Evolutionary conservation across 108 stramenopile species (phyloP), one percentile per base, ranked within the genome.

Genomic region (Thalassiosira profunda): DNA sequence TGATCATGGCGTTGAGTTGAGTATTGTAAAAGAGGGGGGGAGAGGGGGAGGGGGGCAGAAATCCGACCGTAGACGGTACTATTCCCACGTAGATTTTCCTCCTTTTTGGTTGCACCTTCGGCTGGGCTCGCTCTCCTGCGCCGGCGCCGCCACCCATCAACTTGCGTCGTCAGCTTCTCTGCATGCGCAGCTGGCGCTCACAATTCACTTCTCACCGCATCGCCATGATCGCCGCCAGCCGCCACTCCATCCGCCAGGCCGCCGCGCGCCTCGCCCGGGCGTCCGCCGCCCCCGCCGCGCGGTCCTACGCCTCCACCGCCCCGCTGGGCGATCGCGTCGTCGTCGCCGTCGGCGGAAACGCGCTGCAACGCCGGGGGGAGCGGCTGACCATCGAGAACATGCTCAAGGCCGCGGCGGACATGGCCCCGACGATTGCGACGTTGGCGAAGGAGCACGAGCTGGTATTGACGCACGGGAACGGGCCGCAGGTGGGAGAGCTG

Each of bases 401-500:
- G 86, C 79, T 91, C 80, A 92, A 92, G 78, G 91, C 91, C 30
- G 87, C 88, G 1, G 86, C 88, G 31, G 83, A 86, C 14, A 90
- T 92, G 88, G 91, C 87, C 11, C 91, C 91, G 4, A 82, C 84
- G 14, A 78, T 92, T 44, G 81, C 84, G 5, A 33, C 51, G 17
- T 55, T 92, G 12, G 66, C 80, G 23, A 65, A 52, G 35, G 83
- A 84, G 15, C 84, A 92, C 58, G 83, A 92, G 60, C 59, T 92
- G 35, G 86, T 92, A 3, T 56, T 92, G 25, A 87, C 85, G 28
- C 88, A 89, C 52, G 88, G 88, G 9, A 89, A 89, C 63, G 88
- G 91, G 34, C 91, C 91, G 4, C 91, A 92, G 64, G 91, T 92
- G 5, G 91, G 91, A 28, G 91, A 92, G 64, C 52, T 92, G 76